Evolutionary conservation across 805 yeast genomes (phyloP), one percentile per base, ranked within the genome.

Genomic region (Pichia nakasei): DNA sequence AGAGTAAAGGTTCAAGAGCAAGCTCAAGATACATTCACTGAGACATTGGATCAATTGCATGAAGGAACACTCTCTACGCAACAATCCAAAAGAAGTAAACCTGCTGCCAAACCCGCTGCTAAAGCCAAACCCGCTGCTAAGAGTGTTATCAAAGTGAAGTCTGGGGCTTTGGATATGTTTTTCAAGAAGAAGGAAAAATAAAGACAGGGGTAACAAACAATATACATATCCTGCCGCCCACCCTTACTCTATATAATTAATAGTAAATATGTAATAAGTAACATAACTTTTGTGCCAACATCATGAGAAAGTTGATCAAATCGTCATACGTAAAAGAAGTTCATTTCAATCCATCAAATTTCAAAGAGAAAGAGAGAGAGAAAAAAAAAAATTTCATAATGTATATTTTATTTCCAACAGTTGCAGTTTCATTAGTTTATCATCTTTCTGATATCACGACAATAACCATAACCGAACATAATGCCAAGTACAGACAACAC

Each of bases 81-180:
- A 58, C 39, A 50, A 55, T 29, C 52, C 50, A 46, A 46, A 41
- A 31, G 52, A 62, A 33, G 17, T n/a, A 33, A 22, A 41, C 9
- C 19, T 3, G 13, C 19, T 2, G 20, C 19, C 8, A 32, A n/a
- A 7, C 12, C 2, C 4, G 18, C n/a, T 17, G 15, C 34, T 13
- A 32, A 36, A 42, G 60, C 22, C 61, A 59, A 24, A 69, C 67
- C 46, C 38, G 44, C 37, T 51, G 49, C 50, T 21, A 57, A 53
- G 32, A n/a, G n/a, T n/a, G n/a, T n/a, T n/a, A n/a, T n/a, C n/a
- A n/a, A n/a, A n/a, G 77, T 76, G 3, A 76, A 75, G 1, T 66
- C 67, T 2, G 82, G 93, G 1, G 85, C 87, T 1, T 63, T 83
- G 22, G 91, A 83, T 55, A 73, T 76, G 42, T 80, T 83, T 51